A percentile compares a stretch with the other conserved stretches of the same genome.
phyloP scores from a whole-genome alignment of 2,329 filamentous ascomycete genomes.

The Paraconiothyrium brasiliense region DNA sequence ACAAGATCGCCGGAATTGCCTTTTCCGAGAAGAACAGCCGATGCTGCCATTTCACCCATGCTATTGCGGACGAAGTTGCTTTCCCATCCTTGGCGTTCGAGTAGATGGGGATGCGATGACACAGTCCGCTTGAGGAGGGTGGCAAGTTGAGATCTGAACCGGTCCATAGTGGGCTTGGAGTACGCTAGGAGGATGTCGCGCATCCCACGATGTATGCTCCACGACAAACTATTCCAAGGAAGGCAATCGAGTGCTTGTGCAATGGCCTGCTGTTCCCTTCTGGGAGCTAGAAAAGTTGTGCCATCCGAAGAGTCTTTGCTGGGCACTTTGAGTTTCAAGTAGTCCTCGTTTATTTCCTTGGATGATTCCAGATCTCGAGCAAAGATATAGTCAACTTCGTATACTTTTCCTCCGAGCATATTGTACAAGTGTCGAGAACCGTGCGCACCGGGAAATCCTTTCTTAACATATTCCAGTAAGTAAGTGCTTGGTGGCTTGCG shows the following conservation, averaged over 20 bases:
- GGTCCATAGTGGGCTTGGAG: neutral
- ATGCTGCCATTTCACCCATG: constrained; percentile 3
- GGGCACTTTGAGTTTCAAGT: no score
- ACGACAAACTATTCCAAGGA: neutral
- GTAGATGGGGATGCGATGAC: neutral
- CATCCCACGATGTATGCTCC: neutral
- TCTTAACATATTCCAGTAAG: neutral
- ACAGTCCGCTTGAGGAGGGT: neutral
- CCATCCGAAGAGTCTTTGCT: no score
- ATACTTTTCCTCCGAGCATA: constrained; percentile 8
- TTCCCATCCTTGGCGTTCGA: neutral
- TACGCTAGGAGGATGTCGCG: neutral
- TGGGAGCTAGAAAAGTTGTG: no score
- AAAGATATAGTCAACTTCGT: constrained; percentile 1
- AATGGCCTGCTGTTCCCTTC: no score
- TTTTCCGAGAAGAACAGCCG: neutral
- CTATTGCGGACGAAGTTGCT: neutral
- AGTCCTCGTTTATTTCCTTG: no score
- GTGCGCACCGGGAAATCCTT: neutral
- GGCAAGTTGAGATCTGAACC: neutral
- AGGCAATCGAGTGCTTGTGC: neutral
- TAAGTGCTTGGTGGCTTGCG: neutral
- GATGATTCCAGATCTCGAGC: neutral
- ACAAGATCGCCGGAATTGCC: neutral
- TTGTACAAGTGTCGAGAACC: constrained; percentile 3